Conservation (phyloP, 2,329 filamentous ascomycete genomes). For the Orbilia ellipsospora region DNA sequence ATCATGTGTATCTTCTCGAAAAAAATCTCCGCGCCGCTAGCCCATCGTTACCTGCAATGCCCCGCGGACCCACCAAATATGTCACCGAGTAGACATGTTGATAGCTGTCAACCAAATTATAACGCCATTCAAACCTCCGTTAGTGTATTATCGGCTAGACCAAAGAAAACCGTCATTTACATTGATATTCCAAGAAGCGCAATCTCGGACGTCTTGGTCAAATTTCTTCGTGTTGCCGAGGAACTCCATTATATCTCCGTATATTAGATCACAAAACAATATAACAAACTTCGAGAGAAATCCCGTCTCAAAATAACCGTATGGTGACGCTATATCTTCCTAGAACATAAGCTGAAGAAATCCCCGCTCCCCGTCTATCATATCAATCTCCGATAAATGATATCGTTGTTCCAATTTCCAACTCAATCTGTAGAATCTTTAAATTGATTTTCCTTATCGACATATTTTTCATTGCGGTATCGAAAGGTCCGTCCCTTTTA, state of each 20-base stretch:
- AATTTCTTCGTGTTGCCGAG: conserved; percentile 6
- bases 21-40: not conserved
- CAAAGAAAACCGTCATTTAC: not conserved
- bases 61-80: conserved; percentile 4
- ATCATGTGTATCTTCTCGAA: not conserved
- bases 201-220: not conserved
- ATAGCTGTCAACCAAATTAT: not conserved
- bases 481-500: too few species aligned
- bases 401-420: not conserved
- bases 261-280: conserved; percentile 13
- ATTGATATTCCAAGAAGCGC: not conserved
- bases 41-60: conserved; percentile 2
- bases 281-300: not conserved
- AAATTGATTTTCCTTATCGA: not conserved
- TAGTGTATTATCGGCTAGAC: not conserved
- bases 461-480: not conserved
- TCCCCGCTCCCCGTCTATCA: conserved; percentile 7
- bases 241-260: conserved; percentile 2
- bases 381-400: conserved; percentile 14
- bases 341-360: not conserved
- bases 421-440: not conserved
- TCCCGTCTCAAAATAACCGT: conserved; percentile 13
- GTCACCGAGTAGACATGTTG: not conserved
- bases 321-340: conserved; percentile 2
- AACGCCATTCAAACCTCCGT: not conserved